Evolutionary conservation across 495 filamentous ascomycete species (phyloP).

Genomic region (Hyphodiscus hymeniophilus): DNA sequence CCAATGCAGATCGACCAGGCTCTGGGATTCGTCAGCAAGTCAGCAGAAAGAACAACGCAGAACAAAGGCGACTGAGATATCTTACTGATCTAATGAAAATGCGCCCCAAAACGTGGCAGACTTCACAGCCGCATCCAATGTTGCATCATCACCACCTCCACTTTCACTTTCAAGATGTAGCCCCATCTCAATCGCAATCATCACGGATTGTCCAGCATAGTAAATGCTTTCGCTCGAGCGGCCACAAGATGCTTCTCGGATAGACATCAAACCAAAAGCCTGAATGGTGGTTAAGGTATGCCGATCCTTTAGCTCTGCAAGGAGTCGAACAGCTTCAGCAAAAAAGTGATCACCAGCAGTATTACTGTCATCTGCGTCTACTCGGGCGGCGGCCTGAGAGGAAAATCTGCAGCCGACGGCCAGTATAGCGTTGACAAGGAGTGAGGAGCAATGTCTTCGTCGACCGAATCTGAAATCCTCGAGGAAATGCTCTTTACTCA

Average conservation of each 20-base stretch:
- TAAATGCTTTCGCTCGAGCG: constrained; percentile 59
- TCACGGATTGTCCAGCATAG: constrained; percentile 57
- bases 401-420: constrained; percentile 70
- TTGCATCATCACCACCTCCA: constrained; percentile 36
- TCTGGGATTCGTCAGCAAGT: constrained; percentile 44
- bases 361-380: constrained; percentile 57
- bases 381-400: constrained; percentile 51
- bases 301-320: constrained; percentile 47
- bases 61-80: constrained; percentile 45
- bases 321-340: constrained; percentile 50
- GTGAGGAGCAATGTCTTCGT: constrained; percentile 57
- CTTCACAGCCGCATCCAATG: constrained; percentile 50
- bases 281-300: constrained; percentile 69
- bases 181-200: constrained; percentile 58
- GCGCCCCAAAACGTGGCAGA: constrained; percentile 66
- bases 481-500: constrained; percentile 66
- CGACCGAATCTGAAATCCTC: constrained; percentile 49
- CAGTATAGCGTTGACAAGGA: constrained; percentile 69
- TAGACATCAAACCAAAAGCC: constrained; percentile 68
- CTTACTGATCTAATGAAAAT: constrained; percentile 63
- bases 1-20: constrained; percentile 58
- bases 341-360: constrained; percentile 71
- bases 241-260: constrained; percentile 54
- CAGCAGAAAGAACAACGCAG: constrained; percentile 45
- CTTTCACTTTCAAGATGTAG: constrained; percentile 39